Percentiles rank a stretch among this genome's conserved stretches.
phyloP scores from a whole-genome alignment of 805 yeast species.

The Huiozyma naganishii region DNA sequence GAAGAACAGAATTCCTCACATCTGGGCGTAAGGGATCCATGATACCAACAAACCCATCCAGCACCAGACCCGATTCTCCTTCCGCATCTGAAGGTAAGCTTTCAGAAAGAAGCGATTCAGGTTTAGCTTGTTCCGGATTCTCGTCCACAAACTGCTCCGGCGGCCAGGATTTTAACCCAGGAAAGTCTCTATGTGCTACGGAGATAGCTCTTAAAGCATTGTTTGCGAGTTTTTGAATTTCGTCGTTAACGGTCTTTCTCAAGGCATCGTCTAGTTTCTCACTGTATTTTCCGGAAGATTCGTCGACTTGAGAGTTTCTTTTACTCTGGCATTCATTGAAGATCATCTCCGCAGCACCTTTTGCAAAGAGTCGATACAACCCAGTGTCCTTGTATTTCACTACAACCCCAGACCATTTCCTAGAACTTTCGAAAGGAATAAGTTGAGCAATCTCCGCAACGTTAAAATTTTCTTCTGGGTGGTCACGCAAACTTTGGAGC shows the following conservation, averaged over 20 bases:
- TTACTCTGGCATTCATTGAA: conserved; percentile 45
- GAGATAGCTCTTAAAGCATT: conserved; percentile 82
- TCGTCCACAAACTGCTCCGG: conserved; percentile 37
- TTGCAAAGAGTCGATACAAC: conserved; percentile 51
- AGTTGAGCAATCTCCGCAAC: conserved; percentile 45
- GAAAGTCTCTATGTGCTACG: conserved; percentile 69
- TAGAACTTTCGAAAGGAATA: conserved; percentile 83
- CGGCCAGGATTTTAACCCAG: conserved; percentile 47
- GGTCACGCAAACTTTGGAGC: conserved; percentile 38
- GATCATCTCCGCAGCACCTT: conserved; percentile 93
- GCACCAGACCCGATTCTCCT: conserved; percentile 32
- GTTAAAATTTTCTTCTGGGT: conserved; percentile 20
- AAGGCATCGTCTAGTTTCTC: conserved; percentile 11
- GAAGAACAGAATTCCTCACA: conserved; percentile 77
- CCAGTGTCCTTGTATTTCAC: conserved; percentile 34
- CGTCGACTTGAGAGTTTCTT: conserved; percentile 11
- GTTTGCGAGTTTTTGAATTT: conserved; percentile 53
- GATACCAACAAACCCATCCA: conserved; percentile 80
- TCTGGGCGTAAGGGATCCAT: conserved; percentile 91
- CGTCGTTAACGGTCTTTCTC: conserved; percentile 29
- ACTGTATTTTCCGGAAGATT: conserved; percentile 18
- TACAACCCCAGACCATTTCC: conserved; percentile 88
- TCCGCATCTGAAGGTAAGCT: conserved; percentile 12
- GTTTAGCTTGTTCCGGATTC: conserved; percentile 30
- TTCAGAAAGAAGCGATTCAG: conserved; percentile 27